Evolutionary conservation across 73 alveolate genomes (phyloP), one percentile per base, ranked within the genome.

Genomic region (Loxodes magnus): DNA sequence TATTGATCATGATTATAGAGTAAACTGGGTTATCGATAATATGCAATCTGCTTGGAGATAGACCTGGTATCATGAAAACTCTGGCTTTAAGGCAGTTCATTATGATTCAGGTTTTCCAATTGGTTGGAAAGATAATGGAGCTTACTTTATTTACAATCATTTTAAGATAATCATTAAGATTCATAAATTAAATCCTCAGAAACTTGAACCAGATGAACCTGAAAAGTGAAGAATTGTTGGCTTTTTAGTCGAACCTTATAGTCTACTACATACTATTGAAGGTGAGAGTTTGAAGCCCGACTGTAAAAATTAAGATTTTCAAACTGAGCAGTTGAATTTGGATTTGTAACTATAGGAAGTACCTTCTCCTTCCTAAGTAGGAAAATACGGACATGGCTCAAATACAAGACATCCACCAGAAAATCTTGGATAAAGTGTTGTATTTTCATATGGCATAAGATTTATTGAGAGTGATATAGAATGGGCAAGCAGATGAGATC

Each of bases 1-100:
- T 19, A 56, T 64, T 35, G 73, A 64, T n/a, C 44, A 64, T 59
- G 64, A 56, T 6, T 64, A 64, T 34, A 35, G 62, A 55, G 48
- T 56, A 33, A 54, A 54, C 21, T 35, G 66, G 74, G 22, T 17
- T 22, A 25, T 64, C 2, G 77, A 64, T 21, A n/a, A 25, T 1
- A 37, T 46, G 22, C 59, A 37, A 46, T 14, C 59, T 46, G 59
- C 26, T 1, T 46, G 7, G 22, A 46, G 59, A 24, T 20, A 12
- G 46, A 22, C 59, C n/a, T 0, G 0, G 9, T n/a, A 2, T 9
- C 9, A 46, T 17, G 26, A 19, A 7, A 24, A 46, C 1, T 9
- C 7, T 1, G 27, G 27, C 5, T 10, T 9, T 5, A 25, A 7
- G 6, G n/a, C 27, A 2, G 10, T 23, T 46, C 27, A 7, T 16